Evolutionary conservation across 1,284 basidiomycete genomes (phyloP).

Genomic region (Sanghuangporus baumii): DNA sequence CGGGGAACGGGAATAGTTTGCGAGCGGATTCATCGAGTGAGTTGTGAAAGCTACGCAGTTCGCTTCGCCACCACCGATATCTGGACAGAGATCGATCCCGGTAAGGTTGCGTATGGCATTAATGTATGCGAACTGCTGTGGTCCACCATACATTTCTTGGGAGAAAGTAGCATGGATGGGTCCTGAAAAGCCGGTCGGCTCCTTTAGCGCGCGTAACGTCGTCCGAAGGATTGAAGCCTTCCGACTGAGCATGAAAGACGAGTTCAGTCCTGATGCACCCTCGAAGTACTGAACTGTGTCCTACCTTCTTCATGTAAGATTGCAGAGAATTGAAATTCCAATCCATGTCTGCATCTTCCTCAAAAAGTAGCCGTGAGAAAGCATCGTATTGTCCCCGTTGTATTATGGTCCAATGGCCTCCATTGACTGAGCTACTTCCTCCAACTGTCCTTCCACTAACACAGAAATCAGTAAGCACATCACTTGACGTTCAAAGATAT

Average conservation of each 20-base stretch:
- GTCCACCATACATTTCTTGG: slow-evolving; percentile 31
- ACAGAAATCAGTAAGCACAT: neutral
- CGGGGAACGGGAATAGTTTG: slow-evolving; percentile 31
- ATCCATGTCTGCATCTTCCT: slow-evolving; percentile 39
- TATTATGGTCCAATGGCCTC: slow-evolving; percentile 52
- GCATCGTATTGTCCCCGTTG: slow-evolving; percentile 53
- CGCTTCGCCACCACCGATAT: slow-evolving; percentile 31
- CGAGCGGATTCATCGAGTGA: slow-evolving; percentile 29
- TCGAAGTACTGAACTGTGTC: neutral
- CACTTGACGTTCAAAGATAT: neutral
- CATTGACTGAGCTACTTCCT: slow-evolving; percentile 56
- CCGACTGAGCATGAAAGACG: slow-evolving; percentile 21
- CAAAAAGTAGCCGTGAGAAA: slow-evolving; percentile 43
- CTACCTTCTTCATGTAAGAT: slow-evolving; percentile 41
- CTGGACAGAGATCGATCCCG: slow-evolving; percentile 24
- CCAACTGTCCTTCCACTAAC: slow-evolving; percentile 52
- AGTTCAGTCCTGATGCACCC: neutral
- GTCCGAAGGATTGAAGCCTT: slow-evolving; percentile 31
- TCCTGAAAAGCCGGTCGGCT: slow-evolving; percentile 30
- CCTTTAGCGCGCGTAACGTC: slow-evolving; percentile 27
- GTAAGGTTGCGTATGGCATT: slow-evolving; percentile 24
- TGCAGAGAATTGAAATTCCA: slow-evolving; percentile 57
- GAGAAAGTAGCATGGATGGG: slow-evolving; percentile 29
- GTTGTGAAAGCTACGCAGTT: slow-evolving; percentile 32
- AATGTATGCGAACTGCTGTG: slow-evolving; percentile 31